Evolutionary conservation across 106 monocot genomes (phyloP).

Genomic region (Dendrobium officinale): DNA sequence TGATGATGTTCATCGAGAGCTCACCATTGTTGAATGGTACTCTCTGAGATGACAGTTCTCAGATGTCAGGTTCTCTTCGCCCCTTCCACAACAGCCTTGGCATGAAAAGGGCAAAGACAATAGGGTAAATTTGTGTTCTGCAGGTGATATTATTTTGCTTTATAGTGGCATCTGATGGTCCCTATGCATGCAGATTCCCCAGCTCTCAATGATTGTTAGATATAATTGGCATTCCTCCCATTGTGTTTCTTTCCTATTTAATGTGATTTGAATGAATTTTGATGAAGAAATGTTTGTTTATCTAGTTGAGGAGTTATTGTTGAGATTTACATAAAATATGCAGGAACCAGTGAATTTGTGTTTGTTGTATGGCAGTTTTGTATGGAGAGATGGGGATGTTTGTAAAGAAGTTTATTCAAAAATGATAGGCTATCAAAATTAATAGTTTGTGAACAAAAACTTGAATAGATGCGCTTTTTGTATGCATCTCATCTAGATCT

Average conservation of each 20-base stretch:
- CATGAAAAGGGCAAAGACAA: conserved; percentile 93
- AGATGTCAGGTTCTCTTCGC: conserved; percentile 71
- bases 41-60: conserved; percentile 69
- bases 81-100: conserved; percentile 77
- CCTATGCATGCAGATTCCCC: not conserved
- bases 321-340: conserved; percentile 2
- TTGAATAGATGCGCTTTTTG: not conserved
- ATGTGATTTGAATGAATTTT: not conserved
- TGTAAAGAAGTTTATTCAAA: not conserved
- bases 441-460: not conserved
- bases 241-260: too few species aligned
- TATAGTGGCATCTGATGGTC: not conserved
- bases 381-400: not conserved
- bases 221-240: too few species aligned
- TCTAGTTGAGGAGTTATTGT: not conserved
- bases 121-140: conserved; percentile 29
- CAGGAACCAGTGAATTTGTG: not conserved
- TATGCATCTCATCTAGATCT: not conserved
- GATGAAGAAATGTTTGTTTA: not conserved
- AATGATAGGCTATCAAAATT: not conserved
- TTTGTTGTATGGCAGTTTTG: not conserved
- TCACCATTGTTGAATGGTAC: conserved; percentile 84
- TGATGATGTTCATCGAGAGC: conserved; percentile 32
- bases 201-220: not conserved
- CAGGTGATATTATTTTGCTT: not conserved